Percentiles rank a stretch among this genome's conserved stretches.
phyloP scores from a whole-genome alignment of 768 basidiomycete genomes.

The Peribolospora baueri region DNA sequence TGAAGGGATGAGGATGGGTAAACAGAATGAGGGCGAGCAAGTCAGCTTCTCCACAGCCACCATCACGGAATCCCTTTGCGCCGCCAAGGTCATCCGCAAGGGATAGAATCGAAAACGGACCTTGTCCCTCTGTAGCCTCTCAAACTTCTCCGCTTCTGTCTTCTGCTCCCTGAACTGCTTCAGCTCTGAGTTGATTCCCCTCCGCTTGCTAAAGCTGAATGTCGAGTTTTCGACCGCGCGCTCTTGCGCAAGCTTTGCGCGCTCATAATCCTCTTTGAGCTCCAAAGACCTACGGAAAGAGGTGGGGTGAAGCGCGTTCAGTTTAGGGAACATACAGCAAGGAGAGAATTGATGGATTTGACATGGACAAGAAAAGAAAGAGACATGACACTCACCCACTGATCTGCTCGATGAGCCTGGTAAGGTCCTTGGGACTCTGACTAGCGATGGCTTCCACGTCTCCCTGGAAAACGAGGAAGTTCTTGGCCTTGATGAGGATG shows the following conservation, averaged over 20 bases:
- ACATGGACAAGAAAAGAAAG: not conserved
- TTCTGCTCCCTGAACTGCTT: conserved; percentile 96
- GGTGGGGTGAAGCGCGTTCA: not conserved
- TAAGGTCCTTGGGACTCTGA: conserved; percentile 70
- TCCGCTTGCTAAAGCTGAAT: conserved; percentile 76
- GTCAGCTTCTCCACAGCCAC: not conserved
- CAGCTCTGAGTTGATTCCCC: conserved; percentile 81
- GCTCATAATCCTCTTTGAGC: conserved; percentile 65
- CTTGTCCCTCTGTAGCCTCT: conserved; percentile 44
- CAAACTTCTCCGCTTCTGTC: conserved; percentile 69
- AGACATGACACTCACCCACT: conserved; percentile 30
- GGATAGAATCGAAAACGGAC: conserved; percentile 24
- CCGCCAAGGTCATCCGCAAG: not conserved
- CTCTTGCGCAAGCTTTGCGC: conserved; percentile 62
- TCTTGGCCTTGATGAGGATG: conserved; percentile 95
- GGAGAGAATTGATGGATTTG: not conserved
- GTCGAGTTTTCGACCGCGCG: conserved; percentile 83
- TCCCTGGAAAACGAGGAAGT: conserved; percentile 97
- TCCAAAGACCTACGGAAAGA: conserved; percentile 39
- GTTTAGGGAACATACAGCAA: not conserved
- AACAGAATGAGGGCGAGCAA: not conserved
- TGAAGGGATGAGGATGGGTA: conserved; percentile 17
- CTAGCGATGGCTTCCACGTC: conserved; percentile 95
- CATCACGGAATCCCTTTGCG: conserved; percentile 3
- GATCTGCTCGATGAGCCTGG: conserved; percentile 82